Evolutionary conservation across 1,284 basidiomycete genomes (phyloP), one percentile per base, ranked within the genome.

Genomic region (Leccinum ponderosum): DNA sequence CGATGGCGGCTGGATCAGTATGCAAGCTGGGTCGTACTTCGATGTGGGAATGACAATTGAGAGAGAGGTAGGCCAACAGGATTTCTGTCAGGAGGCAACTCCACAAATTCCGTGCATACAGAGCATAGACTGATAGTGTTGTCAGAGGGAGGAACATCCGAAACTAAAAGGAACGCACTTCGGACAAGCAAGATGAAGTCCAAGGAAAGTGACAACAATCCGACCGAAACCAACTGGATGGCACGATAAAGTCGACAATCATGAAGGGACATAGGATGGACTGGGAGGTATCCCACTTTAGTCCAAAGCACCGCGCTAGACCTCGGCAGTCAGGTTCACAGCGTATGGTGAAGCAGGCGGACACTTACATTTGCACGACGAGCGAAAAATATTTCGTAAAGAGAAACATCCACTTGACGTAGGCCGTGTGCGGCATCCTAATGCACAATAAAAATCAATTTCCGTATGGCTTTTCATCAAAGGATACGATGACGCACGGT

Each of bases 321-420:
- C 3, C 14, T 44, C 22, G 14, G 12, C 17, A 14, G 48, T 70
- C 22, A 61, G 39, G 8, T 22, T 11, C 25, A 14, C 17, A 39
- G 11, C n/a, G 25, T 1, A 7, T 22, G 1, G 29, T 2, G 25
- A 51, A 29, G 9, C 4, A 12, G 42, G 27, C 2, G 1, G 14
- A 27, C 9, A 64, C 25, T 25, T 37, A 72, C 70, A 54, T 64
- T 35, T 69, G 70, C 9, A 58, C 7, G 12, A 4, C n/a, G 6
- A 72, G 8, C 0, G 47, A 60, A 27, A 60, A 47, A 17, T 69
- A 72, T 39, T 56, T 68, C 5, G 51, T 57, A 53, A 65, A 62
- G 15, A 69, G 12, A 56, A 69, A 69, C 15, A 69, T 2, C 68
- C 70, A 72, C 53, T 72, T 72, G 58, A 72, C 31, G 25, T 56